Percentiles rank a stretch among this genome's conserved stretches.
Conservation (phyloP, 371 early-diverging fungal species). For the Mortierella sp. region DNA sequence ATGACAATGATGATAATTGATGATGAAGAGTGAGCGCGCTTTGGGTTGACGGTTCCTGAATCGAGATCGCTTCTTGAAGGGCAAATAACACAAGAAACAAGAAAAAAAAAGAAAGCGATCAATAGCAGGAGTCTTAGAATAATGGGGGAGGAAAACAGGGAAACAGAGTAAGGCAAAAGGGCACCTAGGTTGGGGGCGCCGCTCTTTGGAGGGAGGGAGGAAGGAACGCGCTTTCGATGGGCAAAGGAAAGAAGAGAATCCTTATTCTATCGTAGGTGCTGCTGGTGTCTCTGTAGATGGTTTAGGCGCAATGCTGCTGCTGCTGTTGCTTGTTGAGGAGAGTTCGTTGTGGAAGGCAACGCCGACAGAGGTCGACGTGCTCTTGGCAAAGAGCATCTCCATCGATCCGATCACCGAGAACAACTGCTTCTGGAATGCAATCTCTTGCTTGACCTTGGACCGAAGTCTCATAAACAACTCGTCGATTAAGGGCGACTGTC, state of each 20-base stretch:
- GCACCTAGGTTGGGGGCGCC: too few relatives aligned
- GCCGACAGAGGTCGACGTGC: constrained; percentile 51
- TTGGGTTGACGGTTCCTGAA: neutral
- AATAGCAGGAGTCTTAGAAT: too few relatives aligned
- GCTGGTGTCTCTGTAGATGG: constrained; percentile 20
- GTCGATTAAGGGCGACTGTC: constrained; percentile 82
- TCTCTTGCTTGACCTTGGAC: constrained; percentile 78
- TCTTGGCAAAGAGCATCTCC: constrained; percentile 79
- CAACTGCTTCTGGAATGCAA: constrained; percentile 82
- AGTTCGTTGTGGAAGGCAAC: constrained; percentile 51
- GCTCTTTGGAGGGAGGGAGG: neutral
- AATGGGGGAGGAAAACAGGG: neutral
- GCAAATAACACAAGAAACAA: neutral
- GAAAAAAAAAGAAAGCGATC: too few relatives aligned
- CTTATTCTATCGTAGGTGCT: constrained; percentile 40
- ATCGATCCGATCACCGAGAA: constrained; percentile 83
- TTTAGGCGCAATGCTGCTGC: constrained; percentile 4
- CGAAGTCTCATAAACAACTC: constrained; percentile 74
- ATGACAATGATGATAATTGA: neutral
- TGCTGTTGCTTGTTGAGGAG: constrained; percentile 25
- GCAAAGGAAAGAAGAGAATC: too few relatives aligned
- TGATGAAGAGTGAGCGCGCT: neutral
- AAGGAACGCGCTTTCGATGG: neutral
- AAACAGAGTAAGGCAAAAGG: too few relatives aligned
- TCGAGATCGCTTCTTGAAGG: neutral